Conservation (phyloP, 139 green algal genomes). For the Gonium pectorale region DNA sequence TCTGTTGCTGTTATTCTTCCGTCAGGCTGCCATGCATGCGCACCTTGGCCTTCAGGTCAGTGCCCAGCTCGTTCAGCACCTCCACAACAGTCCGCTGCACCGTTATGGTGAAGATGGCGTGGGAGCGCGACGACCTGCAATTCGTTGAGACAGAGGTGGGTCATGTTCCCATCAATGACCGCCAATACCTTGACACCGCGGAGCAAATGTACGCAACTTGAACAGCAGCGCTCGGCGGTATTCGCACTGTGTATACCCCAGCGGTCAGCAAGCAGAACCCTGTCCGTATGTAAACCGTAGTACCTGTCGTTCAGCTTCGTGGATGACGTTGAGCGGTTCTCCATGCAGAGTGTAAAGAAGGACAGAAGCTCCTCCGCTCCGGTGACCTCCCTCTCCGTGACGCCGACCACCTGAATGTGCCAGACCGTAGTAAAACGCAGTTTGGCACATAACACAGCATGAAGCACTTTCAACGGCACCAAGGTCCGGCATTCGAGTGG, state of each 20-base stretch:
- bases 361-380: slow-evolving; percentile 59
- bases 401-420: slow-evolving; percentile 61
- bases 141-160: not conserved
- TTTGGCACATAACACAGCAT: not conserved
- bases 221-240: too few relatives aligned
- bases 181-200: too few relatives aligned
- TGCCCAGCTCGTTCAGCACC: slow-evolving; percentile 61
- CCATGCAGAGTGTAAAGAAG: slow-evolving; percentile 74
- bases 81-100: slow-evolving; percentile 69
- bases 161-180: too few relatives aligned
- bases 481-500: too few relatives aligned
- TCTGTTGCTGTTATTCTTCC: too few relatives aligned
- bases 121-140: slow-evolving; percentile 70
- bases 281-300: too few relatives aligned
- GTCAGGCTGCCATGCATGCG: too few relatives aligned
- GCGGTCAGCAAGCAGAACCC: too few relatives aligned
- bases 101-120: slow-evolving; percentile 80
- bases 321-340: slow-evolving; percentile 62
- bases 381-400: slow-evolving; percentile 51
- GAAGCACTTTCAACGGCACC: too few relatives aligned
- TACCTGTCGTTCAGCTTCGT: slow-evolving; percentile 79
- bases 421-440: not conserved
- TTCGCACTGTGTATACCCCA: too few relatives aligned
- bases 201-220: too few relatives aligned
- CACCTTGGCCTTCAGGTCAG: slow-evolving; percentile 57